These are phyloP conservation scores for Alternaria atra DNA, from an alignment of 2,329 filamentous ascomycete genomes.

Conservation along the genomic window DNA sequence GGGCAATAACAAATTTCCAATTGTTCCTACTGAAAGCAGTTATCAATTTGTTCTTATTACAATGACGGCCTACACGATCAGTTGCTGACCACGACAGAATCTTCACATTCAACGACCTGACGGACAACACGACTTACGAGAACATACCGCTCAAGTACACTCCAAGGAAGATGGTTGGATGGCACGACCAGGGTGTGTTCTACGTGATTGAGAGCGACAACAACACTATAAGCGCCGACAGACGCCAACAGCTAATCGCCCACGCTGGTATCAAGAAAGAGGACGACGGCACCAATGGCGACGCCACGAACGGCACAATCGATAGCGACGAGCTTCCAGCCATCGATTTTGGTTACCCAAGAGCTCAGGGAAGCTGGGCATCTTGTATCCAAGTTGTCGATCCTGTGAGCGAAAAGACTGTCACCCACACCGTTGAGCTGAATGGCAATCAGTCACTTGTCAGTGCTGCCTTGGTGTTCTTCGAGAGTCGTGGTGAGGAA, in stretches of 20 bases:
- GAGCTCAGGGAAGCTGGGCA: constrained; percentile 86
- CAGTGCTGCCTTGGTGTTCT: constrained; percentile 83
- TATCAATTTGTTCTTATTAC: background rate
- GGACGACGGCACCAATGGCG: constrained; percentile 45
- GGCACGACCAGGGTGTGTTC: constrained; percentile 87
- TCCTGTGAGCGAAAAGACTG: constrained; percentile 73
- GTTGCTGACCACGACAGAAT: constrained; percentile 65
- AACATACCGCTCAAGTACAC: constrained; percentile 89
- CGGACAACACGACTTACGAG: constrained; percentile 85
- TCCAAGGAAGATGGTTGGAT: constrained; percentile 84
- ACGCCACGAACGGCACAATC: constrained; percentile 23
- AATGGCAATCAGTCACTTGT: constrained; percentile 92
- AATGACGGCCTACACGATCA: constrained; percentile 3
- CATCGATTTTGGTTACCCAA: constrained; percentile 88
- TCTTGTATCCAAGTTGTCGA: constrained; percentile 95
- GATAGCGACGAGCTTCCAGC: constrained; percentile 69
- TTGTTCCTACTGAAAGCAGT: constrained; percentile 91
- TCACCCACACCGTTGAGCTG: constrained; percentile 81
- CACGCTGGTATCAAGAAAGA: constrained; percentile 62
- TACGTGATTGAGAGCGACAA: constrained; percentile 96
- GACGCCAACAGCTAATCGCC: constrained; percentile 75
- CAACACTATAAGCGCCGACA: constrained; percentile 84
- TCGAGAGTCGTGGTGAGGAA: constrained; percentile 83
- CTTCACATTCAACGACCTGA: constrained; percentile 87
- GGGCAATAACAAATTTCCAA: constrained; percentile 70